Conservation (phyloP, 495 filamentous ascomycete genomes). For the Penicillium riverlandense region DNA sequence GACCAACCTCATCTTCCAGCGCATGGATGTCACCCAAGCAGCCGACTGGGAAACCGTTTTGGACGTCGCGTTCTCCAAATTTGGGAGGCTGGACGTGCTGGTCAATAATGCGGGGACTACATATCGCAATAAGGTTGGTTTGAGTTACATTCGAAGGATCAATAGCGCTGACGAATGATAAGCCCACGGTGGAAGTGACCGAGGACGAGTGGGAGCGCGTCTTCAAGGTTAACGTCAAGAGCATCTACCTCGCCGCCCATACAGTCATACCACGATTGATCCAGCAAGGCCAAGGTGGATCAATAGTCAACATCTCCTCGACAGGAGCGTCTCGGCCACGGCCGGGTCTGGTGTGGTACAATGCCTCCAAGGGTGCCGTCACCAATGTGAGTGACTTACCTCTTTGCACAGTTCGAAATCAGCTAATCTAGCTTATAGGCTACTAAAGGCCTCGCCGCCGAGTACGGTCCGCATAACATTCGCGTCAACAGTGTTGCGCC, state of each 20-base stretch:
- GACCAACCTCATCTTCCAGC: slow-evolving; percentile 34
- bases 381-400: slow-evolving; percentile 42
- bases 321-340: slow-evolving; percentile 56
- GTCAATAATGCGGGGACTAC: slow-evolving; percentile 68
- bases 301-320: slow-evolving; percentile 60
- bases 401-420: background rate
- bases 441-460: slow-evolving; percentile 59
- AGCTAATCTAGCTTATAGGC: slow-evolving; percentile 23
- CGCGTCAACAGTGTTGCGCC: slow-evolving; percentile 59
- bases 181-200: slow-evolving; percentile 55
- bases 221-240: slow-evolving; percentile 60
- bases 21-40: slow-evolving; percentile 43
- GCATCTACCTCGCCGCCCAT: slow-evolving; percentile 48
- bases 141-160: background rate
- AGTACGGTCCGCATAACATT: slow-evolving; percentile 59
- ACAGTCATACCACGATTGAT: slow-evolving; percentile 48
- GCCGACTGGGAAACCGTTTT: slow-evolving; percentile 44
- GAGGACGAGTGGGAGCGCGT: slow-evolving; percentile 60
- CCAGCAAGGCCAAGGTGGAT: slow-evolving; percentile 49
- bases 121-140: slow-evolving; percentile 55
- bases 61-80: slow-evolving; percentile 37
- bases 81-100: slow-evolving; percentile 48
- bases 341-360: slow-evolving; percentile 66
- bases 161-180: background rate
- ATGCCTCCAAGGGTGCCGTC: slow-evolving; percentile 60